Evolutionary conservation across 2,329 filamentous ascomycete species (phyloP).

Genomic region (Dactylellina parvicollis): DNA sequence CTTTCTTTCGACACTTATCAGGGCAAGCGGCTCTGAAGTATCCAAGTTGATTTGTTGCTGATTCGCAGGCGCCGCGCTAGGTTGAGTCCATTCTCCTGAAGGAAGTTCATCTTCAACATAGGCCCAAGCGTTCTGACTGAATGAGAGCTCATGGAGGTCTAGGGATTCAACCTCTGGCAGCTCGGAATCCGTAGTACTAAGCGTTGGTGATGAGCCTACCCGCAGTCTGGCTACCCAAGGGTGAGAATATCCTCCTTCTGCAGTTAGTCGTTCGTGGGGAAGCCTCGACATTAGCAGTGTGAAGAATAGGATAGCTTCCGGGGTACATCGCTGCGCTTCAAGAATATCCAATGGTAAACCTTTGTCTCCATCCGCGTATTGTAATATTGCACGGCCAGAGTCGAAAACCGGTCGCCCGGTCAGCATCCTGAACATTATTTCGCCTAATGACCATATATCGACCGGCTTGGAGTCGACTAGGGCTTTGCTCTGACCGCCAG

Average conservation of each 20-base stretch:
- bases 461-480: constrained; percentile 11
- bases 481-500: neutral
- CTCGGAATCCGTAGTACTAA: constrained; percentile 8
- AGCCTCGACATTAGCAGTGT: neutral
- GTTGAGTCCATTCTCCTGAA: constrained; percentile 15
- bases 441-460: constrained; percentile 16
- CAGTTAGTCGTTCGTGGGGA: neutral
- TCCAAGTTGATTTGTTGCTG: neutral
- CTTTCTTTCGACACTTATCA: constrained; percentile 3
- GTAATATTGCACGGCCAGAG: constrained; percentile 4
- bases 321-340: neutral
- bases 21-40: neutral
- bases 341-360: constrained; percentile 1
- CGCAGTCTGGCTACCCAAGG: neutral
- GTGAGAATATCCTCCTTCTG: constrained; percentile 6
- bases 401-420: constrained; percentile 7
- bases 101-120: neutral
- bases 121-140: neutral
- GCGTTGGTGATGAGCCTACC: neutral
- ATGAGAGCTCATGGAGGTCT: constrained; percentile 9
- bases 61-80: neutral
- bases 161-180: constrained; percentile 10
- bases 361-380: neutral
- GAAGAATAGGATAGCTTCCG: neutral
- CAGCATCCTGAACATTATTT: constrained; percentile 11